phyloP scores from a whole-genome alignment of 1,284 basidiomycete genomes.

The Coniferiporia weirii region DNA sequence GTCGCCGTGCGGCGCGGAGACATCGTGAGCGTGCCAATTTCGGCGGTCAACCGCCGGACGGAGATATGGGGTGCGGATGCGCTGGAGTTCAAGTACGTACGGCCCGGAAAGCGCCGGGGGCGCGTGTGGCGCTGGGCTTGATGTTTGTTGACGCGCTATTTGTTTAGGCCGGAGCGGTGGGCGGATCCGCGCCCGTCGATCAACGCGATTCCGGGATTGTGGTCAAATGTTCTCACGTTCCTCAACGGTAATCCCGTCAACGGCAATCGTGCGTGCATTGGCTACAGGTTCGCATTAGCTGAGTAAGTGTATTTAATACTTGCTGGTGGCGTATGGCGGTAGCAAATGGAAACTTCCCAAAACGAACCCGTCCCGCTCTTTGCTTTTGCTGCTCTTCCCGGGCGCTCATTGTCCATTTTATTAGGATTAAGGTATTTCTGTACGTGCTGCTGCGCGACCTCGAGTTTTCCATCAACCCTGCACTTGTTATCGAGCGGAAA shows the following conservation, averaged over 20 bases:
- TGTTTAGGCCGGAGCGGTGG: conserved; percentile 56
- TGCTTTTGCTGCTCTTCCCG: too few relatives aligned
- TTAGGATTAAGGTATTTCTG: conserved; percentile 58
- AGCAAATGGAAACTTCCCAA: too few relatives aligned
- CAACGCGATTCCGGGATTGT: conserved; percentile 52
- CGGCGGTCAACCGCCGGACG: conserved; percentile 55
- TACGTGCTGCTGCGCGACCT: conserved; percentile 53
- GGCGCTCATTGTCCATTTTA: too few relatives aligned
- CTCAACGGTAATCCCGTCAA: conserved; percentile 45
- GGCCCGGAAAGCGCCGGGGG: background rate
- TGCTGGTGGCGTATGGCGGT: background rate
- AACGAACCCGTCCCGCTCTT: too few relatives aligned
- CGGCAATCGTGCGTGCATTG: conserved; percentile 66
- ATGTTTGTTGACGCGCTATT: too few relatives aligned
- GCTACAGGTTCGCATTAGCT: conserved; percentile 63
- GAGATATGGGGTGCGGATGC: conserved; percentile 70
- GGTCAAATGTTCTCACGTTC: conserved; percentile 63
- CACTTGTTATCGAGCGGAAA: conserved; percentile 54
- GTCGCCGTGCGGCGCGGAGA: conserved; percentile 49
- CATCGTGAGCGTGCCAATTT: conserved; percentile 57
- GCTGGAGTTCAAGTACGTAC: conserved; percentile 47
- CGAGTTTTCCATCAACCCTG: conserved; percentile 47
- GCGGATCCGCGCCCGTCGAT: conserved; percentile 34
- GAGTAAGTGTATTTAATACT: conserved; percentile 44
- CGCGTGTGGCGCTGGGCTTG: too few relatives aligned